Percentiles rank a stretch among this genome's conserved stretches.
These are phyloP conservation scores for Cryptosporidium ubiquitum DNA, from an alignment of 169 alveolate genomes.

Conservation along the genomic window DNA sequence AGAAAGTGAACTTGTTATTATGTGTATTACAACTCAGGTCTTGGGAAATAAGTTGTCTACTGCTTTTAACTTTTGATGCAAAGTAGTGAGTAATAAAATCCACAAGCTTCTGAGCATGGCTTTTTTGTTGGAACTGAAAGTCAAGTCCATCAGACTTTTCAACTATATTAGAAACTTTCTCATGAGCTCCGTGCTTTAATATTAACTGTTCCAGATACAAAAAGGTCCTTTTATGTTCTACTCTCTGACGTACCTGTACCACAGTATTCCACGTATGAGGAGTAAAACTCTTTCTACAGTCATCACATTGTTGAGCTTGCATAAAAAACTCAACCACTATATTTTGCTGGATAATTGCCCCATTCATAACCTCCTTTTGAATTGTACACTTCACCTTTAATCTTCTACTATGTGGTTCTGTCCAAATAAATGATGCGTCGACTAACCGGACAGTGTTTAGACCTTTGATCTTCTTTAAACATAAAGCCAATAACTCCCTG, in stretches of 20 bases:
- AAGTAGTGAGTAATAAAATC: constrained; percentile 89
- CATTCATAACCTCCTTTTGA: constrained; percentile 93
- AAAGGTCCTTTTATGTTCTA: constrained; percentile 96
- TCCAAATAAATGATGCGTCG: constrained; percentile 95
- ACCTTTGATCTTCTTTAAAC: constrained; percentile 96
- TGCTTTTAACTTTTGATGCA: constrained; percentile 87
- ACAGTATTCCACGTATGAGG: constrained; percentile 98
- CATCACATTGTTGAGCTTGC: constrained; percentile 94
- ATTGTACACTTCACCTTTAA: constrained; percentile 94
- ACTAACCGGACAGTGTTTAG: constrained; percentile 91
- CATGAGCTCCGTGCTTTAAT: constrained; percentile 93
- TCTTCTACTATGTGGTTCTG: constrained; percentile 96
- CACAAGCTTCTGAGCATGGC: constrained; percentile 94
- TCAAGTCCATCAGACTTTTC: constrained; percentile 97
- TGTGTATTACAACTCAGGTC: constrained; percentile 90
- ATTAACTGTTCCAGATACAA: constrained; percentile 95
- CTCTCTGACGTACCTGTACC: constrained; percentile 96
- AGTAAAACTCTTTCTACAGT: constrained; percentile 97
- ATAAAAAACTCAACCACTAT: constrained; percentile 90
- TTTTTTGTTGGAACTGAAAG: constrained; percentile 92
- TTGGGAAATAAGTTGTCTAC: constrained; percentile 92
- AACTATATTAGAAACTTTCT: constrained; percentile 91
- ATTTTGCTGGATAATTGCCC: constrained; percentile 91
- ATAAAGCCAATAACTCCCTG: constrained; percentile 95
- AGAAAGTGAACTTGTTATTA: constrained; percentile 91